A percentile compares a stretch with the other conserved stretches of the same genome.
These are phyloP conservation scores for Petunia secreta DNA, from an alignment of 257 asterid species.

Conservation along the genomic window DNA sequence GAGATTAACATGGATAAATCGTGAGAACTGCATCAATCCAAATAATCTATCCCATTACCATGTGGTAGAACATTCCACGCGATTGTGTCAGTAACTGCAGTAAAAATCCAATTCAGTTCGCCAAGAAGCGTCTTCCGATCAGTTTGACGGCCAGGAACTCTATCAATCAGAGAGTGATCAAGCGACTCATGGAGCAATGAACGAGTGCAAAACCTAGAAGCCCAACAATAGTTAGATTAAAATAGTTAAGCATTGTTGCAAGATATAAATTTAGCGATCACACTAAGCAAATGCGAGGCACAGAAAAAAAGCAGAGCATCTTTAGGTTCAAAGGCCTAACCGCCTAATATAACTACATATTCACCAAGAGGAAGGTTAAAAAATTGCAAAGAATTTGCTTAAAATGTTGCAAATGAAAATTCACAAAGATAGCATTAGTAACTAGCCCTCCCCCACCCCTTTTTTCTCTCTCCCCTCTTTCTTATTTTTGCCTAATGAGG, in stretches of 20 bases:
- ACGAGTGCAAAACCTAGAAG: conserved; percentile 79
- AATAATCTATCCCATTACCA: conserved; percentile 57
- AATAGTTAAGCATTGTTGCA: conserved; percentile 10
- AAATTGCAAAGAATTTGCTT: not conserved
- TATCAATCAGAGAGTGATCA: conserved; percentile 85
- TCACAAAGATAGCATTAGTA: conserved; percentile 7
- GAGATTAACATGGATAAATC: not conserved
- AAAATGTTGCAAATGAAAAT: not conserved
- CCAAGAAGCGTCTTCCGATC: conserved; percentile 99
- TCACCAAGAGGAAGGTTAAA: not conserved
- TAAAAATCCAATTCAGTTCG: conserved; percentile 99
- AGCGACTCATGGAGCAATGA: conserved; percentile 88
- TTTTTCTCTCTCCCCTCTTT: not conserved
- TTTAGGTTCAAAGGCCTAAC: not conserved
- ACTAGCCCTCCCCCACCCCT: not conserved
- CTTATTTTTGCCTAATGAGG: not conserved
- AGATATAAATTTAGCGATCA: not conserved
- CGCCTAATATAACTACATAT: not conserved
- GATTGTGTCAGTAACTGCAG: conserved; percentile 97
- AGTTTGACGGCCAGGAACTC: conserved; percentile 99
- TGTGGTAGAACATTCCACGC: conserved; percentile 99
- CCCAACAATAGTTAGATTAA: conserved; percentile 21
- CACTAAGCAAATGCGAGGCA: not conserved
- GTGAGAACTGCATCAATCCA: conserved; percentile 5
- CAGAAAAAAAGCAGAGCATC: not conserved